phyloP scores from a whole-genome alignment of 805 yeast genomes.

The Scheffersomyces coipomensis region DNA sequence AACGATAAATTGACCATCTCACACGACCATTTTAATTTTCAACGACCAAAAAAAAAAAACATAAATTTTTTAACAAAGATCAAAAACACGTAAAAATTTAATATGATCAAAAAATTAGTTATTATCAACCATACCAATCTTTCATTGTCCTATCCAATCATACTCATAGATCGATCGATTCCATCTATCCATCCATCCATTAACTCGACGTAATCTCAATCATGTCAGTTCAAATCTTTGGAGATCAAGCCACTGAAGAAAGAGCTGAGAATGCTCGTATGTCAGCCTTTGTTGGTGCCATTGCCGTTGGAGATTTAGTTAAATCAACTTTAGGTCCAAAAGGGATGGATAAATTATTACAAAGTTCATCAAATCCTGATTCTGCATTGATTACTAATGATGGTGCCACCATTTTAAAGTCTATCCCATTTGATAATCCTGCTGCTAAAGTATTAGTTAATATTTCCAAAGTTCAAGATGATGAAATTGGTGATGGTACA shows the following conservation, averaged over 20 bases:
- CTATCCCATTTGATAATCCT: conserved; percentile 94
- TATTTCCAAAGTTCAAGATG: conserved; percentile 93
- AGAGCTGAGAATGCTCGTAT: conserved; percentile 97
- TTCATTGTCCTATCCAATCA: no score
- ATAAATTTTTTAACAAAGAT: no score
- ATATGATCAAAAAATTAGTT: no score
- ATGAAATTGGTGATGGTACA: conserved; percentile 98
- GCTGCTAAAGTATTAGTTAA: conserved; percentile 96
- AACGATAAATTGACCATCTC: no score
- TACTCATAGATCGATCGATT: no score
- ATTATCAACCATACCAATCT: no score
- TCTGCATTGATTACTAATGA: conserved; percentile 87
- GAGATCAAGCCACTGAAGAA: conserved; percentile 96
- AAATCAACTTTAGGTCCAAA: conserved; percentile 95
- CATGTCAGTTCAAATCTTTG: conserved; percentile 88
- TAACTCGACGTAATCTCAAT: background rate
- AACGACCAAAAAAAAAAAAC: no score
- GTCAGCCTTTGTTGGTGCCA: conserved; percentile 97
- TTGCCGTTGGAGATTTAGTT: conserved; percentile 97
- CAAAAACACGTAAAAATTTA: no score
- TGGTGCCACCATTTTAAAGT: conserved; percentile 94
- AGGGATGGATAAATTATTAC: conserved; percentile 96
- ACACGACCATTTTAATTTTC: no score
- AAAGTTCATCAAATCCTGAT: conserved; percentile 74
- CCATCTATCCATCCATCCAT: background rate